Evolutionary conservation across 345 rosid genomes (phyloP), one percentile per base, ranked within the genome.

Genomic region (Brassica carinata): DNA sequence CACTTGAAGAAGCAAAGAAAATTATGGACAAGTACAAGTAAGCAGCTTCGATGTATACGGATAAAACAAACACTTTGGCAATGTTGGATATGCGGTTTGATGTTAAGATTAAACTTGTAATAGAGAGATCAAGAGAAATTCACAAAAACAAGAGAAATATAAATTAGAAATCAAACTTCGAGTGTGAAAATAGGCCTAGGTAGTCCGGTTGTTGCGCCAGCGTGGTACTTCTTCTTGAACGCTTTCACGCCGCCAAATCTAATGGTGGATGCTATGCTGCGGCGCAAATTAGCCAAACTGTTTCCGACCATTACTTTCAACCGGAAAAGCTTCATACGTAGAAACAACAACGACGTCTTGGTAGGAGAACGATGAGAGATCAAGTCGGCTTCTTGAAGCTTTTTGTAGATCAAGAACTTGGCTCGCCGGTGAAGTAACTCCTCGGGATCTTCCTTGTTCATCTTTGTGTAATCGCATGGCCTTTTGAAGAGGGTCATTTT

Each of bases 11-110:
- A 90, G 98, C 98, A 71, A 88, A 89, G 73, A 89, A 88, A 85
- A 95, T 95, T 79, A 93, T 93, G 98, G 96, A 93, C 13, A 95
- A 91, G 85, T 95, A 93, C 90, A 95, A 95, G 85, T 90, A 76
- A 87, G 63, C 26, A 43, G 51, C 51, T 43, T 43, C 0, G 65
- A 1, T 78, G 72, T 78, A 72, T 65, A 72, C 59, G 26, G 45
- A 63, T 33, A 71, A 27, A 64, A 64, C 18, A 64, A 2, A 45
- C 33, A 78, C 27, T 2, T 71, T 17, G 67, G 76, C 1, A 62
- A 30, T 62, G 64, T 31, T 70, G 10, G 48, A 10, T 76, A 34
- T 67, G 38, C 34, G 15, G 4, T 33, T 34, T 34, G 64, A 67
- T 67, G 9, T 19, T 67, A 53, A 75, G 66, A 67, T 67, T 67